phyloP scores from a whole-genome alignment of 345 rosid genomes.

The Brassica rapa region DNA sequence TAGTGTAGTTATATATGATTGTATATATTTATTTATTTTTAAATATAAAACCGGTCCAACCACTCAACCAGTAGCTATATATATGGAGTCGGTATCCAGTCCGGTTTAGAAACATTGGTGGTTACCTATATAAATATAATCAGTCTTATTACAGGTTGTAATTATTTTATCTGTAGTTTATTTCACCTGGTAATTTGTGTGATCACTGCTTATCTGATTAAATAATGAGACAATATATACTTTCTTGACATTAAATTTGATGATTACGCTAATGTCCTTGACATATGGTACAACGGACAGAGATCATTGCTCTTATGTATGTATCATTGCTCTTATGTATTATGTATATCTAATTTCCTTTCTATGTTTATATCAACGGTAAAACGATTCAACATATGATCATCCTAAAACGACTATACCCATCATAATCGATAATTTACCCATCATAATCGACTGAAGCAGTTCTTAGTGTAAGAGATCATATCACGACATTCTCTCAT shows the following conservation, averaged over 20 bases:
- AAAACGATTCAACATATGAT: neutral
- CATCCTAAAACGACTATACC: neutral
- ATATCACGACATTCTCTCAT: too few relatives aligned
- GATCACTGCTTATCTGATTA: neutral
- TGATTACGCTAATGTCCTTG: conserved; percentile 14
- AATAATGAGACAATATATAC: neutral
- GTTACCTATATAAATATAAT: too few relatives aligned
- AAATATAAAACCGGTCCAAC: too few relatives aligned
- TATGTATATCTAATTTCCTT: neutral
- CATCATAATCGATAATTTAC: neutral
- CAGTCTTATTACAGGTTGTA: neutral
- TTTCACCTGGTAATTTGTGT: neutral
- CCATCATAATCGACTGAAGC: neutral
- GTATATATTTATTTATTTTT: too few relatives aligned
- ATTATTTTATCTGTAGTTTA: neutral
- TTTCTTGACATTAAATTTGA: neutral
- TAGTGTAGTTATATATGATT: too few relatives aligned
- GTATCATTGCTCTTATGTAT: neutral
- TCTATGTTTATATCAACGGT: neutral
- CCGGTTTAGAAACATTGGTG: too few relatives aligned
- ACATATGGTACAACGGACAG: conserved; percentile 11
- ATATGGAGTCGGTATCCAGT: too few relatives aligned
- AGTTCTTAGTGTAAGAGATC: neutral
- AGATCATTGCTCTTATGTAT: conserved; percentile 14
- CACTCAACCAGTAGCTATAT: too few relatives aligned